Base-by-base conservation (phyloP, 1,139 yeast species). In the Nakaseomyces bracarensis region DNA sequence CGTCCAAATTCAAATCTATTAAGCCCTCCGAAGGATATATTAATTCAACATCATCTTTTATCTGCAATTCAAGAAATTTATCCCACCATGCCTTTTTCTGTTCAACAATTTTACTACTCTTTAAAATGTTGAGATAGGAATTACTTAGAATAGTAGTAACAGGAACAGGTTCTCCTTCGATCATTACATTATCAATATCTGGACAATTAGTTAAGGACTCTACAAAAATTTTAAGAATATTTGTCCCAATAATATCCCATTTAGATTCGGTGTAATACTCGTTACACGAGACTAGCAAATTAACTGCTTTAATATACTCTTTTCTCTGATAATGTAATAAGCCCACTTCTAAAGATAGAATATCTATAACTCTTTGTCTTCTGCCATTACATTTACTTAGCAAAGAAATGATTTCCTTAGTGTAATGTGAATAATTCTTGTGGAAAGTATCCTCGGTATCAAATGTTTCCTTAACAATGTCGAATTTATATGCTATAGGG, bases 301-400 rank as follows among this genome's bases (percentile, higher is more conserved):
- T 65, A 9, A 79, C 71, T 1, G 95, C 83, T 36, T 73, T 72
- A 31, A 70, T 69, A 50, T 77, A 82, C 38, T 82, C 71, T 1
- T 72, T 65, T 38, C 68, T 65, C 48, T 77, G 78, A 55, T 74
- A 82, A 39, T 81, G 77, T 18, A 86, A 62, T 13, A 83, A 58
- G 0, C 95, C 96, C 42, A 86, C 69, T 50, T 91, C 96, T n/a
- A 85, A 75, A 3, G 91, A 79, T 21, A 91, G 65, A 6, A 82
- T 69, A 54, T 83, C 91, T 8, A 83, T 77, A 0, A 87, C 71
- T 49, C 89, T 71, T 9, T 77, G 72, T 47, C 66, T 53, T 26
- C 48, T 51, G 1, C 51, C 51, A 6, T 42, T 49, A 43, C 57
- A 51, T 18, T 46, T 37, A 33, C 42, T 46, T 26, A 46, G 52